phyloP scores from a whole-genome alignment of 441 rosid species.

The Bruguiera hainesii region DNA sequence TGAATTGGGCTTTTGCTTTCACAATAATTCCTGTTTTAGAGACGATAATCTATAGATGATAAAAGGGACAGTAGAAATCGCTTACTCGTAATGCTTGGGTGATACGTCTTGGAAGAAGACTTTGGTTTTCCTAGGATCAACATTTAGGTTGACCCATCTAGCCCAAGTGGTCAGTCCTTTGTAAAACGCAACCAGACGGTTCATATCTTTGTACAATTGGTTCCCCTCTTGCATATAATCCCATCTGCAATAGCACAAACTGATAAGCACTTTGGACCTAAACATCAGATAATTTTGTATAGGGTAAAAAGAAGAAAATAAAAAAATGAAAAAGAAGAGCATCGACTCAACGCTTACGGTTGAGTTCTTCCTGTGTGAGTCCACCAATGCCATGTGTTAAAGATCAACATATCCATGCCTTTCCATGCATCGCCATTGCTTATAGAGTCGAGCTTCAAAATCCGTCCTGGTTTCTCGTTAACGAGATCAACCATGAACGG shows the following conservation, averaged over 20 bases:
- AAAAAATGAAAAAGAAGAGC: no score
- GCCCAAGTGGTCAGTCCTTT: slow-evolving; percentile 61
- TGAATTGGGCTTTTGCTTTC: no score
- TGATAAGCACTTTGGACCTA: background rate
- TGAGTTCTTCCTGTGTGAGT: slow-evolving; percentile 61
- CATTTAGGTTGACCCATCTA: slow-evolving; percentile 39
- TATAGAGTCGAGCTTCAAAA: slow-evolving; percentile 51
- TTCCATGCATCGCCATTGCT: slow-evolving; percentile 47
- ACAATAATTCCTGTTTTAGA: background rate
- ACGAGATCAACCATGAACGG: slow-evolving; percentile 72
- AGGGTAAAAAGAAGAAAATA: background rate
- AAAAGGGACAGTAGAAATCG: background rate
- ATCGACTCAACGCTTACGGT: slow-evolving; percentile 34
- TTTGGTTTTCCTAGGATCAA: slow-evolving; percentile 37
- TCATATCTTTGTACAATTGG: slow-evolving; percentile 39
- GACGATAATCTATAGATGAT: background rate
- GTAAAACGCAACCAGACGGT: slow-evolving; percentile 43
- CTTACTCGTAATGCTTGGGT: slow-evolving; percentile 52
- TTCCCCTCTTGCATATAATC: slow-evolving; percentile 38
- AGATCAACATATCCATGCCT: slow-evolving; percentile 50
- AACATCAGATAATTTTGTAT: background rate
- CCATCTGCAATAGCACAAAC: slow-evolving; percentile 35
- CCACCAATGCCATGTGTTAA: slow-evolving; percentile 96
- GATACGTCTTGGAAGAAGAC: slow-evolving; percentile 57
- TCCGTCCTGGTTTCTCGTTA: slow-evolving; percentile 29